Evolutionary conservation across 2,329 filamentous ascomycete species (phyloP).

Genomic region (Hypoxylon sp.): DNA sequence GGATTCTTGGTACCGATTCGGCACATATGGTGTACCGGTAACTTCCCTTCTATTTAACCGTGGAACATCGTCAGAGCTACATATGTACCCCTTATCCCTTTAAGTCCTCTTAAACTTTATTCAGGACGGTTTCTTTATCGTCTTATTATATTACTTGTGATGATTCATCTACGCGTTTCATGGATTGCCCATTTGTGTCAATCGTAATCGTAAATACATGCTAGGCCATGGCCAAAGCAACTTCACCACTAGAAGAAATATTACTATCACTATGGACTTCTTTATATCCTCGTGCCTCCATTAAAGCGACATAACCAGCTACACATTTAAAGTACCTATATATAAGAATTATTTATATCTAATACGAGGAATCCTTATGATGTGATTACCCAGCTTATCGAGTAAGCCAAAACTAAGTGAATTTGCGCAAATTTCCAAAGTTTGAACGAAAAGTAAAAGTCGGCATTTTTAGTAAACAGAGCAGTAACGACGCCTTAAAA

Average conservation of each 20-base stretch:
- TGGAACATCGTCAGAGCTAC: conserved; percentile 12
- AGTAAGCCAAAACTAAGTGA: background rate
- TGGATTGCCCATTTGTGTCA: background rate
- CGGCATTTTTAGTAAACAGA: background rate
- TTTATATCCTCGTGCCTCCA: background rate
- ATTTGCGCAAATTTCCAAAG: background rate
- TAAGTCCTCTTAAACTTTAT: conserved; percentile 3
- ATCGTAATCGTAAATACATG: too few species aligned
- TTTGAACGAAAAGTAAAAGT: background rate
- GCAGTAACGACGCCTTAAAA: background rate
- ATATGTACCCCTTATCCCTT: conserved; percentile 4
- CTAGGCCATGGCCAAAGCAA: background rate
- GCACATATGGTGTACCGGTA: conserved; percentile 18
- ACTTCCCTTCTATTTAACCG: conserved; percentile 18
- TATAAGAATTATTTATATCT: too few species aligned
- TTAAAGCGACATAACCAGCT: background rate
- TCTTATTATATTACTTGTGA: background rate
- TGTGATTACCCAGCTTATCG: background rate
- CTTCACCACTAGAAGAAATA: background rate
- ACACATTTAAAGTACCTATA: too few species aligned
- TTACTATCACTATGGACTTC: background rate
- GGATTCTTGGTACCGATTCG: conserved; percentile 33
- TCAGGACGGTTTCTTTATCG: background rate
- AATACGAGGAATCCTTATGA: background rate
- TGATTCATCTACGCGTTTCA: background rate